Evolutionary conservation across 1,284 basidiomycete species (phyloP).

Genomic region (Cryptococcus amylolentus): DNA sequence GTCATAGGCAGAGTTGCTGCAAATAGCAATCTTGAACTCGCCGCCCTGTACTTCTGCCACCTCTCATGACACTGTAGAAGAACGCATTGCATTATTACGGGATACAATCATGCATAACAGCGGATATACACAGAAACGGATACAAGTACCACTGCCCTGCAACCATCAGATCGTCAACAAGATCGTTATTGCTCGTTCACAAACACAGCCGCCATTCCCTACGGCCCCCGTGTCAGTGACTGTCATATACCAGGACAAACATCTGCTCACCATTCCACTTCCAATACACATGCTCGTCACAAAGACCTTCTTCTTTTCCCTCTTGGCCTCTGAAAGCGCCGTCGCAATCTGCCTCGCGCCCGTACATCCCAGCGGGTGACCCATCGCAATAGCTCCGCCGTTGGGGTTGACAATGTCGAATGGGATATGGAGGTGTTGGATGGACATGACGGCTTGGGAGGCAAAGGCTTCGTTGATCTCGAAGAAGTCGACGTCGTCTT

Average conservation of each 20-base stretch:
- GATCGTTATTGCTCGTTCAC: slow-evolving; percentile 45
- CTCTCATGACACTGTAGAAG: too few species aligned
- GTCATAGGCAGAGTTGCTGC: too few species aligned
- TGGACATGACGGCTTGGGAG: slow-evolving; percentile 78
- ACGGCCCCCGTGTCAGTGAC: neutral
- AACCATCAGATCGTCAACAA: neutral
- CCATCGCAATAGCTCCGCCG: slow-evolving; percentile 84
- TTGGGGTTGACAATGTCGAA: slow-evolving; percentile 82
- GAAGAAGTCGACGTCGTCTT: slow-evolving; percentile 82
- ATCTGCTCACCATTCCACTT: slow-evolving; percentile 78
- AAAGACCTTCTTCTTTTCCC: slow-evolving; percentile 77
- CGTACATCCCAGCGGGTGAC: slow-evolving; percentile 67
- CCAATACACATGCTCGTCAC: slow-evolving; percentile 96
- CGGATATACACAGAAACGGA: neutral
- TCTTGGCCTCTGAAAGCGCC: slow-evolving; percentile 73
- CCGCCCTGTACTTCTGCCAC: neutral
- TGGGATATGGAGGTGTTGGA: slow-evolving; percentile 68
- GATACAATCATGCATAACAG: neutral
- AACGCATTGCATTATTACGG: neutral
- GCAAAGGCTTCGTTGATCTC: slow-evolving; percentile 86
- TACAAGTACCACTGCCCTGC: neutral
- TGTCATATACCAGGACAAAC: neutral
- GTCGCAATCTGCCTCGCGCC: slow-evolving; percentile 85
- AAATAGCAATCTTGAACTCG: neutral
- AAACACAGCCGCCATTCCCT: slow-evolving; percentile 54